Base-by-base conservation (phyloP, 768 basidiomycete species). In the Candolleomyces efflorescens region DNA sequence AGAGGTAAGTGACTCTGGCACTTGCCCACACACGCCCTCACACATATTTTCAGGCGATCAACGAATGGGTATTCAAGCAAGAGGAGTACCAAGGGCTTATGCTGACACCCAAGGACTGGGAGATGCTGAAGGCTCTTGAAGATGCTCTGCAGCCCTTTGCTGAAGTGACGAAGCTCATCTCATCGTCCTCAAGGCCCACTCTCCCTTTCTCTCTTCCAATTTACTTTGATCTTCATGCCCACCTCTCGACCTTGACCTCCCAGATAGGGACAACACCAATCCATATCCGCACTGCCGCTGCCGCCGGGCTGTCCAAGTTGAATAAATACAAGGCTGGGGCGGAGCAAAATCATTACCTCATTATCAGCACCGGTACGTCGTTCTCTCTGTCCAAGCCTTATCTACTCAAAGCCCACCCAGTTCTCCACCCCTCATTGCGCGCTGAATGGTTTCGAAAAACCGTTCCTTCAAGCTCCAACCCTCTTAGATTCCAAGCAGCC, bases 191-290 rank as follows among this genome's bases (percentile, higher is more conserved):
- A 2, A 59, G 46, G 13, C 70, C 69, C 5, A 72, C 73, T 7
- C 61, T 73, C 32, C 68, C 71, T 5, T 72, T 59, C 41, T 68
- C 69, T 3, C 62, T 74, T 26, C 71, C 71, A 1, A 58, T 71
- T 52, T 75, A 70, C 53, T 49, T 63, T 36, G 47, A 59, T 24
- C 68, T 75, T 63, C 53, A 63, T 10, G 32, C 54, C 15, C 61
- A 68, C 13, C 63, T 73, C 23, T 57, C 15, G 18, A 55, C 3
- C 36, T 5, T 44, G 5, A 23, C 4, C 46, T 64, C 36, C 22
- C 24, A 0, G 43, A 51, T 5, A 20, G 43, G n/a, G 50, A 49
- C 47, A 5, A 20, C 60, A 9, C 47, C 54, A 17, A 27, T 27
- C 27, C 41, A 49, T 2, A 47, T 72, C 13, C 64, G 56, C 23